Base-by-base conservation (phyloP, 352 stramenopile genomes). In the Phytopythium vexans region DNA sequence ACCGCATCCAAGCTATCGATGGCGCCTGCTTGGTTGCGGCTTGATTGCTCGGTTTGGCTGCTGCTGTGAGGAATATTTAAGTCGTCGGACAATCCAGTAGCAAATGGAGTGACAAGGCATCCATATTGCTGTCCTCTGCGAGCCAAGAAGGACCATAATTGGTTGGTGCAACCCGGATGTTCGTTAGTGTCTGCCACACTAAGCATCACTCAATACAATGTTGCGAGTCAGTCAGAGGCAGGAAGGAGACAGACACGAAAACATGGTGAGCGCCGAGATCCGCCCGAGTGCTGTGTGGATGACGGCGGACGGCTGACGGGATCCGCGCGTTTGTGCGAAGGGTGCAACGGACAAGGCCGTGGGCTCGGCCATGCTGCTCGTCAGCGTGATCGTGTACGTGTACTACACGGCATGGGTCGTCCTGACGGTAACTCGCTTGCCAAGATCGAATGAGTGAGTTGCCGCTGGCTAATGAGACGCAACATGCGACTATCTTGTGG, bases 371-470 rank as follows among this genome's bases (percentile, higher is more conserved):
- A 63, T 97, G 45, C 72, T 97, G 54, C 60, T 80, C 21, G 69
- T 94, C 39, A 94, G 80, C 62, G 66, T 95, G 52, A 56, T 85
- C 21, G 80, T 92, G 39, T 97, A 94, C 59, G 71, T 93, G n/a
- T 97, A 97, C 68, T 97, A 97, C 76, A 95, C 82, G 21, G 62
- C 86, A 15, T 97, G 88, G 88, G 88, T 97, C 45, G 74, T 97
- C 58, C 70, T 97, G 41, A 88, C 88, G 81, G 88, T 97, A 68
- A 41, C 62, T 51, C 35, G 14, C 36, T 10, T 5, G n/a, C 16
- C 10, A 15, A 37, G 7, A n/a, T 33, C 9, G 16, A 45, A n/a
- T 41, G 35, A 45, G 16, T 27, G 9, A 49, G 11, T 4, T 41
- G 11, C 33, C 16, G 36, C 15, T 27, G 21, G 21, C 21, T 27